phyloP scores from a whole-genome alignment of 2,329 filamentous ascomycete genomes.

The Hypoxylon sp. region DNA sequence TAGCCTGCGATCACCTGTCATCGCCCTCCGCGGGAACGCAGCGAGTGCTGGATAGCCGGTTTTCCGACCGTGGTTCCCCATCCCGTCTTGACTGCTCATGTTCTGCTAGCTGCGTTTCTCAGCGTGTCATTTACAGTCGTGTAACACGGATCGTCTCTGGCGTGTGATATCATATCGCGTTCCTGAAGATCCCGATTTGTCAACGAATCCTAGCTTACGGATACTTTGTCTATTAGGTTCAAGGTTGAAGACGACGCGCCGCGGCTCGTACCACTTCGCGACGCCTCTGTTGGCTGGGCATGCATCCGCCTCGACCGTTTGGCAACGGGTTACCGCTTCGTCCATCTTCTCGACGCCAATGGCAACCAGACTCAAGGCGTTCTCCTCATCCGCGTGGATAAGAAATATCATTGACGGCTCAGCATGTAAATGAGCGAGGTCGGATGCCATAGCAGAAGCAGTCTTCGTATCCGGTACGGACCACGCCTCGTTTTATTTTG shows the following conservation, averaged over 20 bases:
- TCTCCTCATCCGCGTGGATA: slow-evolving; percentile 66
- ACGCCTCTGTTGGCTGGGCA: slow-evolving; percentile 64
- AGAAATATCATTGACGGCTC: slow-evolving; percentile 55
- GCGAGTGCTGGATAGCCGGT: slow-evolving; percentile 7
- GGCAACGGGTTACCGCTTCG: slow-evolving; percentile 66
- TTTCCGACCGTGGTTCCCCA: slow-evolving; percentile 1
- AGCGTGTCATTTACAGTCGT: slow-evolving; percentile 29
- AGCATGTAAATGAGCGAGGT: slow-evolving; percentile 23
- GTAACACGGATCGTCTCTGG: slow-evolving; percentile 27
- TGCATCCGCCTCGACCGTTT: slow-evolving; percentile 71
- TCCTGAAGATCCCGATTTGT: slow-evolving; percentile 36
- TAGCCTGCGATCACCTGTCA: slow-evolving; percentile 6
- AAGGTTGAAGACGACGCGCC: slow-evolving; percentile 64
- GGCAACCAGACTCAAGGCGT: slow-evolving; percentile 61
- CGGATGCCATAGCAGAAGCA: slow-evolving; percentile 17
- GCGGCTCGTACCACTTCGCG: slow-evolving; percentile 50
- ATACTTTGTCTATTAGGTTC: slow-evolving; percentile 57
- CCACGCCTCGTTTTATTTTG: slow-evolving; percentile 19
- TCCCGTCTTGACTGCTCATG: slow-evolving; percentile 32
- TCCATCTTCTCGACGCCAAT: slow-evolving; percentile 62
- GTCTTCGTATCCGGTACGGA: slow-evolving; percentile 17
- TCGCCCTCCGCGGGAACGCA: slow-evolving; percentile 22
- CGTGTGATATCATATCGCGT: slow-evolving; percentile 22
- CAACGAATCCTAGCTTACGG: slow-evolving; percentile 42
- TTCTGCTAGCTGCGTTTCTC: slow-evolving; percentile 22